phyloP scores from a whole-genome alignment of 2,329 filamentous ascomycete species.

The Calycina marina region DNA sequence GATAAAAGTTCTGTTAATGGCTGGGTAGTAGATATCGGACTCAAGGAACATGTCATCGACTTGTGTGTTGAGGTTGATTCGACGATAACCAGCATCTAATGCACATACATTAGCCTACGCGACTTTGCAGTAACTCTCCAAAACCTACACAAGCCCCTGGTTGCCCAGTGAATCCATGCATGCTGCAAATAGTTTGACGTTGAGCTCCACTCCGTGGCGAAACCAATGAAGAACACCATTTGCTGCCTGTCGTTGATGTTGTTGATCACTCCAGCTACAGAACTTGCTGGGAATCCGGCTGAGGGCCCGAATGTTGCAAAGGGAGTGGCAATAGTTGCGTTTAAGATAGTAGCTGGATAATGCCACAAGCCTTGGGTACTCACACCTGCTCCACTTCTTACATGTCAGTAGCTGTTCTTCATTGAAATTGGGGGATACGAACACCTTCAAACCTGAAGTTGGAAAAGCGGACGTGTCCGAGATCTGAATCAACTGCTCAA shows the following conservation, averaged over 20 bases:
- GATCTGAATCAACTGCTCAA: conserved; percentile 36
- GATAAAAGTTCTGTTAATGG: conserved; percentile 36
- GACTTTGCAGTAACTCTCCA: conserved; percentile 23
- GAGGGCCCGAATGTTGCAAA: conserved; percentile 34
- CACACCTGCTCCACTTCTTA: conserved; percentile 25
- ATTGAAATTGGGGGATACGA: conserved; percentile 1
- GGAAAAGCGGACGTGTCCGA: conserved; percentile 35
- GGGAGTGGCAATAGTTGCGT: conserved; percentile 37
- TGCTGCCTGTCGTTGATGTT: conserved; percentile 40
- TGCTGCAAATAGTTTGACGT: conserved; percentile 44
- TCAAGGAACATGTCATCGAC: conserved; percentile 48
- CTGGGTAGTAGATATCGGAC: conserved; percentile 30
- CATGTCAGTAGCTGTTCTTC: conserved; percentile 11
- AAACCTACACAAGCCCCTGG: conserved; percentile 33
- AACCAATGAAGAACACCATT: conserved; percentile 41
- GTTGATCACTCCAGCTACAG: conserved; percentile 43
- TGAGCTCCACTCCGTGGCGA: conserved; percentile 27
- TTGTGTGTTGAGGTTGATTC: conserved; percentile 16
- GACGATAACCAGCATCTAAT: conserved; percentile 17
- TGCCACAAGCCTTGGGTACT: conserved; percentile 40
- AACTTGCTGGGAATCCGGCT: conserved; percentile 25
- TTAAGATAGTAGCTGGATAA: conserved; percentile 39
- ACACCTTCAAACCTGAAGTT: conserved; percentile 32
- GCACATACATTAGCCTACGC: background rate
- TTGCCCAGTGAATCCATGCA: conserved; percentile 46